Evolutionary conservation across 495 filamentous ascomycete species (phyloP).

Genomic region (Aspergillus mulundensis): DNA sequence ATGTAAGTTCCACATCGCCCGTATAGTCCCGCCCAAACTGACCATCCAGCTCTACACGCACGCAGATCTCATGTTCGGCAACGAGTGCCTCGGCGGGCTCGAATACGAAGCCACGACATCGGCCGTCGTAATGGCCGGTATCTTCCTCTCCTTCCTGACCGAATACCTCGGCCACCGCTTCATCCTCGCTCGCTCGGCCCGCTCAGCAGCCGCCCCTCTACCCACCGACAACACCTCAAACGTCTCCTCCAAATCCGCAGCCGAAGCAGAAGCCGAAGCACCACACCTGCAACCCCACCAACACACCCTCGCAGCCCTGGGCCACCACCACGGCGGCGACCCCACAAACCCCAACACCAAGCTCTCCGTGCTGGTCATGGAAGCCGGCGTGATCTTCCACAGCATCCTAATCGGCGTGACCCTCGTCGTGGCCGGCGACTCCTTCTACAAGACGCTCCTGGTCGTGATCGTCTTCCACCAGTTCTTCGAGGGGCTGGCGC

Average conservation of each 20-base stretch:
- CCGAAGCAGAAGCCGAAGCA: conserved; percentile 9
- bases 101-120: conserved; percentile 57
- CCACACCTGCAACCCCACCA: not conserved
- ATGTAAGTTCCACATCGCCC: conserved; percentile 40
- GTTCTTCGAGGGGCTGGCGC: conserved; percentile 62
- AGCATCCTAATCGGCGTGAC: conserved; percentile 48
- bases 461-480: conserved; percentile 75
- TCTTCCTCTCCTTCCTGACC: conserved; percentile 58
- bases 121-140: conserved; percentile 61
- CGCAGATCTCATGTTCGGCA: conserved; percentile 58
- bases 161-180: conserved; percentile 56
- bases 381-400: conserved; percentile 70
- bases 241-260: conserved; percentile 8
- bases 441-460: conserved; percentile 63
- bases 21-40: not conserved
- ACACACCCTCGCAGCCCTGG: conserved; percentile 19
- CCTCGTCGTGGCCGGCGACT: conserved; percentile 36
- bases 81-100: conserved; percentile 58
- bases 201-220: not conserved
- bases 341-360: conserved; percentile 40
- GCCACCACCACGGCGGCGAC: conserved; percentile 32
- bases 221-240: not conserved
- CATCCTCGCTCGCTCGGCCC: conserved; percentile 25
- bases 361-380: conserved; percentile 59
- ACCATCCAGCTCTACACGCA: conserved; percentile 56